Evolutionary conservation across 768 basidiomycete genomes (phyloP), one percentile per base, ranked within the genome.

Genomic region (Leccinum subgranulosum): DNA sequence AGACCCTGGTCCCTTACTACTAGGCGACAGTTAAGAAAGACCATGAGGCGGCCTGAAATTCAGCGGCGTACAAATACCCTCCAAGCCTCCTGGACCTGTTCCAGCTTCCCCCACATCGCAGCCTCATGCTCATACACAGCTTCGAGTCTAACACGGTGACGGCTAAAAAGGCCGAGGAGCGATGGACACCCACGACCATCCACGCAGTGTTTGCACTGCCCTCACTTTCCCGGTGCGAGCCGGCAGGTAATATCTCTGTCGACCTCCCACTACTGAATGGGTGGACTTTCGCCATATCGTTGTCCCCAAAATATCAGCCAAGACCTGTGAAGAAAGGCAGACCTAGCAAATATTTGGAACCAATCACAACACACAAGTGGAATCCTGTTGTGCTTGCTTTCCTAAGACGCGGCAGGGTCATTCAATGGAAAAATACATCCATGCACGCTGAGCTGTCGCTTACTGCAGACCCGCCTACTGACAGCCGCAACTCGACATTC

Each of bases 211-310:
- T 57, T 29, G 1, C 8, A 17, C 8, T 64, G 10, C 1, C 1
- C 29, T 10, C 28, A 14, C 34, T 43, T 7, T 4, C 57, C 14
- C 12, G n/a, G n/a, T n/a, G 47, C 23, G 21, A 4, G n/a, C 5
- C 55, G 23, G 25, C 0, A 11, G 33, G 12, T 21, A 6, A 1
- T 17, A 28, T 55, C 28, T 34, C 54, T 25, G 15, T 67, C 23
- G 12, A 53, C 3, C 47, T 67, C 23, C 66, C 64, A 0, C 10
- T 67, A 11, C 49, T 27, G 8, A 45, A 8, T 15, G 64, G 66
- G 17, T 66, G 60, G 66, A 47, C 58, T 12, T 67, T 67, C 45
- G 1, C 56, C 15, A 29, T 66, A 27, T 56, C 54, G 17, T 33
- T 68, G 58, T 36, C 51, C 10, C 57, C 61, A 12, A 25, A 50